Base-by-base conservation (phyloP, 805 yeast genomes). In the Hanseniaspora clermontiae region DNA sequence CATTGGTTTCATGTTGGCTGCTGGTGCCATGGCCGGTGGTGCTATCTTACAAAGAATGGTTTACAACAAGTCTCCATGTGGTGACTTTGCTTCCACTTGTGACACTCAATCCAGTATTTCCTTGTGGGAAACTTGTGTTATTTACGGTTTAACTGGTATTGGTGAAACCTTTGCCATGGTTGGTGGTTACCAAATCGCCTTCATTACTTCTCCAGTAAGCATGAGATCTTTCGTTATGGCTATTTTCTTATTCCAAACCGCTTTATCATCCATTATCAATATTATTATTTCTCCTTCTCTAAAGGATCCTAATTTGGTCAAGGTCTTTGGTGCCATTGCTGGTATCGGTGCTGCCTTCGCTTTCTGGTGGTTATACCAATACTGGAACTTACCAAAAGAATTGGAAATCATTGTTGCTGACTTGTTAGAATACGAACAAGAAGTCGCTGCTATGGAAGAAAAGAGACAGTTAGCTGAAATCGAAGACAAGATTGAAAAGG, bases 101-200 rank as follows among this genome's bases (percentile, higher is more conserved):
- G 74, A 34, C 36, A 50, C 52, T 11, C 58, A 55, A 39, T 38
- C 63, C 7, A 69, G 70, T 8, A 49, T 72, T 39, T 59, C 67
- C 4, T 71, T 72, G 20, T 68, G 74, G 73, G 51, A 59, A 51
- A 65, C 64, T 46, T 72, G 62, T 48, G 47, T 60, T 17, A 84
- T 88, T 4, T 86, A 85, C 68, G 76, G 83, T 45, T 70, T 86
- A 60, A 80, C 83, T 68, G 91, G 86, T 12, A 66, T 83, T 55
- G 79, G 89, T 17, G 95, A 86, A 69, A 84, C 85, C 61, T 77
- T 86, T 62, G 89, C 90, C 36, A 82, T 86, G 54, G 79, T 84
- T 63, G 84, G 93, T 24, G 93, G 91, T 63, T 77, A 83, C 62
- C 93, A 86, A 71, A 84, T 83, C 65, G 95, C 95, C 19, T 86